Base-by-base conservation (phyloP, 176 grass and related monocot species). In the sorghum (Sorghum bicolor) region DNA sequence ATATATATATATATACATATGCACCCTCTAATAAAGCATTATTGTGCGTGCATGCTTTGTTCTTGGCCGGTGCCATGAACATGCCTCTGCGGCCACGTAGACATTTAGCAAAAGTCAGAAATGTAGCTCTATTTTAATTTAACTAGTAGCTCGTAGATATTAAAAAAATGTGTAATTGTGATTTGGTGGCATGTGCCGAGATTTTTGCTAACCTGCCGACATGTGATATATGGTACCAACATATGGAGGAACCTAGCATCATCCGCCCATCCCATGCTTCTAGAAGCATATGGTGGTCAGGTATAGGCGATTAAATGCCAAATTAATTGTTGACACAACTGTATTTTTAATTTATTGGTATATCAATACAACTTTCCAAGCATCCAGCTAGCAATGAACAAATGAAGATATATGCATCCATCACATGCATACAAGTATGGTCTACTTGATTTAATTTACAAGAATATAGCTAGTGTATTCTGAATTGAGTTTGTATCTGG, bases 141-240 rank as follows among this genome's bases (percentile, higher is more conserved):
- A 61, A 61, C 57, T 11, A 22, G 5, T n/a, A 26, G 3, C 57
- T 26, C 57, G 26, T 13, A 26, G 37, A 58, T 25, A 10, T 34
- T 82, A 83, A n/a, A 78, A 78, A 78, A 83, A 48, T 52, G 48
- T 60, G 50, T 34, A 65, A 24, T 79, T 79, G 29, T 74, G 74
- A 83, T 90, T 67, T 67, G 74, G 58, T 90, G 34, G 60, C 83
- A 86, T 90, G 84, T 83, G 79, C 71, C 22, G 47, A 79, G 84
- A 86, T 86, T 86, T 90, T 47, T 83, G 39, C 74, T 80, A 86
- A 82, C 78, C 75, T 67, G 66, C 74, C 36, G 43, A 72, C 83
- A 82, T 82, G 78, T 82, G 83, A 82, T 81, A 69, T 10, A 36
- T 78, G 78, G 72, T 77, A 78, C 67, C 5, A 78, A 82, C 50